Base-by-base conservation (phyloP, 768 basidiomycete genomes). In the Coprinopsis strossmayeri region DNA sequence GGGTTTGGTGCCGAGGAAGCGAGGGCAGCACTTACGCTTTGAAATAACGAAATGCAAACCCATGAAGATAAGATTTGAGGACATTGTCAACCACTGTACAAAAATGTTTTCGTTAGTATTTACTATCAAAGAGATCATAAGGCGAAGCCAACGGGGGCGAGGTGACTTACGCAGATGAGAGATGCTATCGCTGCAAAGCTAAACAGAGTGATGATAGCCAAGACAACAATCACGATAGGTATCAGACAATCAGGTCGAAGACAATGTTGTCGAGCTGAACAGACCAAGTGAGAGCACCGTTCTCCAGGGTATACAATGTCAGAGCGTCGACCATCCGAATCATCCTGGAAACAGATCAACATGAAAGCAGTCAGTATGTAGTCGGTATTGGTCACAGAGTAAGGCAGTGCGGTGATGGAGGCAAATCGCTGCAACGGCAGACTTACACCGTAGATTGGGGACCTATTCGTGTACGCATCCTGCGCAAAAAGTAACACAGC, bases 261-360 rank as follows among this genome's bases (percentile, higher is more conserved):
- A 7, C 37, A 18, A 9, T 9, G 37, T 5, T 12, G 10, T 18
- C 18, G 7, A 9, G 10, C 5, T 18, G 24, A 1, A 55, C 60
- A n/a, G 52, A 70, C 71, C 71, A 70, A 24, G 78, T 79, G 25
- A 79, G 50, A 5, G 71, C 59, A 48, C 77, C 78, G 28, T 70
- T 77, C 55, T 80, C 78, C 37, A 79, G 70, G 0, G 76, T 71
- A 51, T 79, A 79, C 1, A 76, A 53, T 34, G 78, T 73, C 39
- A 78, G 63, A 0, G 63, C 57, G 48, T 77, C 69, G 20, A 80
- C 65, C 21, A 79, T 53, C 5, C 69, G 68, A 50, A 77, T 73
- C 56, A 79, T 53, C 45, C 76, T 78, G 13, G 17, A 25, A 20
- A 39, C 3, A 25, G 11, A 47, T 45, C 20, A 53, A 12, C 10